Evolutionary conservation across 306 rosid genomes (phyloP).

Genomic region (Vachellia collinsii): DNA sequence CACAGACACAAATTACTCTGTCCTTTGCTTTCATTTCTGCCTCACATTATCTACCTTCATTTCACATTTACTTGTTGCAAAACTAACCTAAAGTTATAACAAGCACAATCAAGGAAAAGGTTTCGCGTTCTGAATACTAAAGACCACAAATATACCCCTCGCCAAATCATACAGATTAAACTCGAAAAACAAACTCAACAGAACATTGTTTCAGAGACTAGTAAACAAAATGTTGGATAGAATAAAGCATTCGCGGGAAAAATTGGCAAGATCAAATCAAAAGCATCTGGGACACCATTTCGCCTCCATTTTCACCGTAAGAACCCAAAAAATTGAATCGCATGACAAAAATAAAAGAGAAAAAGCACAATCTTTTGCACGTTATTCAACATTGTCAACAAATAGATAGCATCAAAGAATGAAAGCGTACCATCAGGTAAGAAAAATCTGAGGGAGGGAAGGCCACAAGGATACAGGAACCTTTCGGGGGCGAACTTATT

Average conservation of each 20-base stretch:
- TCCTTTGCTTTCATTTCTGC: background rate
- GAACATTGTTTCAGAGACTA: background rate
- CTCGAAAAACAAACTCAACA: background rate
- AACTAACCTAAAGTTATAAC: background rate
- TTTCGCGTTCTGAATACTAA: background rate
- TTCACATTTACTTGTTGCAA: constrained; percentile 15
- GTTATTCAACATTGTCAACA: background rate
- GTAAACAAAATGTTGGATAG: background rate
- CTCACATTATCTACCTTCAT: background rate
- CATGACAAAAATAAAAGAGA: background rate
- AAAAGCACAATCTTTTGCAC: background rate
- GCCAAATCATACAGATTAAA: background rate
- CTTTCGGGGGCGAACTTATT: constrained; percentile 49
- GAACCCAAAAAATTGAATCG: background rate
- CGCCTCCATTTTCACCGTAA: background rate
- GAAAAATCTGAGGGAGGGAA: constrained; percentile 78
- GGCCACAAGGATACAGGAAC: constrained; percentile 70
- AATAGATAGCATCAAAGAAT: background rate
- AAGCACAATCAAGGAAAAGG: constrained; percentile 3
- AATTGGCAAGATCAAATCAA: background rate
- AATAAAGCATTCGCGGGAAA: background rate
- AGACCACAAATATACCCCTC: background rate
- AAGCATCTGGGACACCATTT: background rate
- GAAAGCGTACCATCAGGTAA: constrained; percentile 72
- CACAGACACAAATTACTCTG: background rate